Evolutionary conservation across 208 protist species (phyloP).

Genomic region (Leishmania martiniquensis): DNA sequence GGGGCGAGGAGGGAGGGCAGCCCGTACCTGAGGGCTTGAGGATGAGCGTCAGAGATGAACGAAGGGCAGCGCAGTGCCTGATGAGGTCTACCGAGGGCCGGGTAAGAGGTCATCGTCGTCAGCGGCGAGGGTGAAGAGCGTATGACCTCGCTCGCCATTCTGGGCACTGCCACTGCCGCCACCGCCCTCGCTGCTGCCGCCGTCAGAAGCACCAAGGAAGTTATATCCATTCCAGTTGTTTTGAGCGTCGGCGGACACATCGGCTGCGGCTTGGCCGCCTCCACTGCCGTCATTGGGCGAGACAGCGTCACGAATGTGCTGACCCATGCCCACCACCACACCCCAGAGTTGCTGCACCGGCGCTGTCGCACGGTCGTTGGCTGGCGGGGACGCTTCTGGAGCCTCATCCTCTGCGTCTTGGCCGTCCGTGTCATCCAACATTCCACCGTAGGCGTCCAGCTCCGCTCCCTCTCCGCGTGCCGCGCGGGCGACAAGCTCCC

Average conservation of each 20-base stretch:
- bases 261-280: not conserved
- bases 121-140: not conserved
- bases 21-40: not conserved
- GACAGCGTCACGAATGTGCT: slow-evolving; percentile 1
- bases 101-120: not conserved
- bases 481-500: not conserved
- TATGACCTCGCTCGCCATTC: not conserved
- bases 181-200: not conserved
- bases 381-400: not conserved
- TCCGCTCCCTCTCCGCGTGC: not conserved
- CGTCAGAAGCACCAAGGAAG: not conserved
- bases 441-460: not conserved
- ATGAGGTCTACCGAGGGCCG: not conserved
- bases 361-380: not conserved
- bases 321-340: not conserved
- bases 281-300: not conserved
- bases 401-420: not conserved
- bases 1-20: not conserved
- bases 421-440: not conserved
- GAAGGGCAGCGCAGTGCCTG: not conserved
- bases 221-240: not conserved
- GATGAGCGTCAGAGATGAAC: not conserved
- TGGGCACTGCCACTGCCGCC: not conserved
- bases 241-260: not conserved
- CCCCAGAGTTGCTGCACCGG: not conserved